Conservation (phyloP, 2,329 filamentous ascomycete genomes). For the Ascochyta clinopodiicola region DNA sequence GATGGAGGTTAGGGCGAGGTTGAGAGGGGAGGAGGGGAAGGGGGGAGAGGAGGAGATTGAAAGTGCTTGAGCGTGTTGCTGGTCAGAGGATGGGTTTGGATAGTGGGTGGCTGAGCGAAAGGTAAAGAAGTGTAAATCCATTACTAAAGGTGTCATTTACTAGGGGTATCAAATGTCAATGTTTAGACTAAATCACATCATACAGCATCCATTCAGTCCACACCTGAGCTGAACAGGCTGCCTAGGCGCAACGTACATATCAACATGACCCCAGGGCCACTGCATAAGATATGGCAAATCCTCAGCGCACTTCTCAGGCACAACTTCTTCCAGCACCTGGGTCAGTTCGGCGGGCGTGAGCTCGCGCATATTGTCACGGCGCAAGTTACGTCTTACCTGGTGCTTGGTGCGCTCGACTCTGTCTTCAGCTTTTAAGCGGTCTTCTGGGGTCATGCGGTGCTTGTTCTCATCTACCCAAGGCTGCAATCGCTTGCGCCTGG, state of each 20-base stretch:
- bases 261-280: constrained; percentile 19
- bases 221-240: constrained; percentile 3
- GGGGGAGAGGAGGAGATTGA: neutral
- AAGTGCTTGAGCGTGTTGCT: neutral
- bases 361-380: constrained; percentile 15
- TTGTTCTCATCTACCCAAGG: constrained; percentile 23
- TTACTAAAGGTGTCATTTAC: neutral
- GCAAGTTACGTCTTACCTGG: constrained; percentile 8
- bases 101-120: neutral
- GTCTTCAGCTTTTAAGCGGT: constrained; percentile 20
- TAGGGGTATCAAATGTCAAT: neutral
- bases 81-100: neutral
- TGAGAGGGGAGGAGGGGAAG: constrained; percentile 52
- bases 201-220: neutral
- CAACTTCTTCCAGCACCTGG: constrained; percentile 8
- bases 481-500: constrained; percentile 22
- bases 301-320: constrained; percentile 22
- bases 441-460: constrained; percentile 21
- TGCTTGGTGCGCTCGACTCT: constrained; percentile 10
- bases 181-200: constrained; percentile 1
- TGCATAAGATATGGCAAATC: constrained; percentile 21
- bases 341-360: neutral
- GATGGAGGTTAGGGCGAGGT: constrained; percentile 62
- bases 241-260: constrained; percentile 12
- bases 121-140: neutral